phyloP scores from a whole-genome alignment of 202 grass and related monocot genomes.

The Panicum virgatum region DNA sequence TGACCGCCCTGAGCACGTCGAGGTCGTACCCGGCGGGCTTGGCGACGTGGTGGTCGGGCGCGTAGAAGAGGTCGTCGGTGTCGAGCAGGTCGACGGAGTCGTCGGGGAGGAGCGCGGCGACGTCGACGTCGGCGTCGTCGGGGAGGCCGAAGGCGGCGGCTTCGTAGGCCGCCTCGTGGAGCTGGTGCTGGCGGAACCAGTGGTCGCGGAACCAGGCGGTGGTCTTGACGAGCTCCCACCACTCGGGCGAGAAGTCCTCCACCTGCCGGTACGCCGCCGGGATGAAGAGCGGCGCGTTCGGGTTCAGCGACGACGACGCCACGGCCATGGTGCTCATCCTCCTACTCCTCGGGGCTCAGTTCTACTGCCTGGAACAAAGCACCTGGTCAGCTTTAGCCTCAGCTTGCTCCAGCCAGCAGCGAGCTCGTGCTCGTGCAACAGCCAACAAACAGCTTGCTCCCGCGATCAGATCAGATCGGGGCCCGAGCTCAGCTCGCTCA shows the following conservation, averaged over 20 bases:
- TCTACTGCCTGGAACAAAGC: neutral
- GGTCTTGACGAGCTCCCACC: slow-evolving; percentile 93
- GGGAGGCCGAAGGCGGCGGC: slow-evolving; percentile 32
- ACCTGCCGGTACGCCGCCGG: slow-evolving; percentile 77
- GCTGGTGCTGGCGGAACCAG: slow-evolving; percentile 83
- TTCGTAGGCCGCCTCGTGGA: slow-evolving; percentile 48
- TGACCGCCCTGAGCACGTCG: slow-evolving; percentile 51
- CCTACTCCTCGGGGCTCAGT: no score
- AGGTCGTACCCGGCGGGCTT: slow-evolving; percentile 28
- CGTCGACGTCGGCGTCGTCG: slow-evolving; percentile 50
- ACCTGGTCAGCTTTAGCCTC: neutral
- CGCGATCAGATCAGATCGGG: neutral
- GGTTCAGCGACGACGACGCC: slow-evolving; percentile 71
- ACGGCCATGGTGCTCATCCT: slow-evolving; percentile 41
- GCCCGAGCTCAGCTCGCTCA: neutral
- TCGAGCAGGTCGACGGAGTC: slow-evolving; percentile 74
- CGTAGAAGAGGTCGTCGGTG: slow-evolving; percentile 53
- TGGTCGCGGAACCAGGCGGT: slow-evolving; percentile 94
- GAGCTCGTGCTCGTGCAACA: neutral
- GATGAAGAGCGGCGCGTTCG: slow-evolving; percentile 90
- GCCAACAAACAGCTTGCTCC: neutral
- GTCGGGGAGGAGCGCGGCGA: slow-evolving; percentile 68
- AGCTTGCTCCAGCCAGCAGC: neutral
- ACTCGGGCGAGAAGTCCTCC: slow-evolving; percentile 93
- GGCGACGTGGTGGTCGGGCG: neutral